Evolutionary conservation across 768 basidiomycete genomes (phyloP), one percentile per base, ranked within the genome.

Genomic region (Lentinula guzmanii): DNA sequence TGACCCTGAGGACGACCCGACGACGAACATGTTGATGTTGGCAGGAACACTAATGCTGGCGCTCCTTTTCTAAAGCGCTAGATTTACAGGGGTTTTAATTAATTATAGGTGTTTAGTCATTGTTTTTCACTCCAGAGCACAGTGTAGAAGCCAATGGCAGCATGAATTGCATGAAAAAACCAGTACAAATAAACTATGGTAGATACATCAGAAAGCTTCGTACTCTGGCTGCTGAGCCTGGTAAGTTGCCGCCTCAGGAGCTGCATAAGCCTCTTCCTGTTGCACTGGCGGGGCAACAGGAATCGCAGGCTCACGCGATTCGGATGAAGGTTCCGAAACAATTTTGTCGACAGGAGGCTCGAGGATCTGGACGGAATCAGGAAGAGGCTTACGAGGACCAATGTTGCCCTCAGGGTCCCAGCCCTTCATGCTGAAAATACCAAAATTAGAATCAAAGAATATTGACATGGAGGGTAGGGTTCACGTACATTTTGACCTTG

Each of bases 401-500:
- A 81, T 76, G 63, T 84, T 83, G 63, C 97, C 97, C 71, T 95
- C 90, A 42, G 95, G 93, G 75, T 99, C 97, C 74, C 81, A 89
- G 56, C 89, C 92, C 79, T 96, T 95, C 97, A 99, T 99, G 77
- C 95, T 96, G 68, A 45, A 61, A 48, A 10, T 24, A 65, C 69
- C 50, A 74, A 63, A 41, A 51, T 31, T 21, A 28, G 39, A 61
- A 53, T 10, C 5, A 35, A 16, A 24, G 42, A 35, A 24, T 7
- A 28, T 31, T 15, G 11, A 43, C 28, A 54, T 10, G 18, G 54
- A 37, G 18, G 18, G 35, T 21, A 35, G 52, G 10, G 21, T 65
- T 77, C 58, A 72, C 86, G 64, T 71, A 95, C 95, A 98, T 99
- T 81, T 98, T 99, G 71, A 99, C 97, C 78, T 99, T 99, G 85